phyloP scores from a whole-genome alignment of 2,329 filamentous ascomycete genomes.

The Fusarium compactum region DNA sequence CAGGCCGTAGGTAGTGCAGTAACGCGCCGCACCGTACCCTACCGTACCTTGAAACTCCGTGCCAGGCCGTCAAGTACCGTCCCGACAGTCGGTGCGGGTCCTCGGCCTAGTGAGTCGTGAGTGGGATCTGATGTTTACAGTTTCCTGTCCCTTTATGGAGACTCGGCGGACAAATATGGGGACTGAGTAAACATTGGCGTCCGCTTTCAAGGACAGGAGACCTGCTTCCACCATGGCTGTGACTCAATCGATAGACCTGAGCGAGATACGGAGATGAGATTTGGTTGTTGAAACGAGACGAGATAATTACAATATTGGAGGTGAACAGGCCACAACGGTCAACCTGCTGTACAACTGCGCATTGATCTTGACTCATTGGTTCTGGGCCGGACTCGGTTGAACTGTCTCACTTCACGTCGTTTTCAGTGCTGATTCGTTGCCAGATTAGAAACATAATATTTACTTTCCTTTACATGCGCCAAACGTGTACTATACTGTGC shows the following conservation, averaged over 20 bases:
- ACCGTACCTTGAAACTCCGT: constrained; percentile 2
- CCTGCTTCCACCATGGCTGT: constrained; percentile 4
- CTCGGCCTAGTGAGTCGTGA: constrained; percentile 13
- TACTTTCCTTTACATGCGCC: constrained; percentile 21
- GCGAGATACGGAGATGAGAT: constrained; percentile 23
- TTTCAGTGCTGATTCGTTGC: constrained; percentile 15
- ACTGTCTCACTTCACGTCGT: constrained; percentile 29
- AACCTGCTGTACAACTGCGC: constrained; percentile 10
- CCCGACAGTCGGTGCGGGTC: constrained; percentile 26
- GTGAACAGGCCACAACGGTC: constrained; percentile 6
- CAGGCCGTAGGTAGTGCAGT: background rate
- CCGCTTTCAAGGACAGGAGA: constrained; percentile 16
- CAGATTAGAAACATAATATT: constrained; percentile 31
- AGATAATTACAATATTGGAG: background rate
- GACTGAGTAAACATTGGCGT: constrained; percentile 18
- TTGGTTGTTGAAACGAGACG: constrained; percentile 3
- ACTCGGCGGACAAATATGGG: constrained; percentile 19
- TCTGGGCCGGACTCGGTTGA: constrained; percentile 1
- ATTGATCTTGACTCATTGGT: constrained; percentile 15
- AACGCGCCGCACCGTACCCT: background rate
- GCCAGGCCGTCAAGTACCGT: constrained; percentile 12
- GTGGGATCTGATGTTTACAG: constrained; percentile 28
- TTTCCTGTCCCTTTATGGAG: constrained; percentile 31
- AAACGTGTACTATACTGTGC: background rate
- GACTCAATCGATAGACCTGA: constrained; percentile 19